Conservation (phyloP, 805 yeast species). For the Peterozyma toletana region DNA sequence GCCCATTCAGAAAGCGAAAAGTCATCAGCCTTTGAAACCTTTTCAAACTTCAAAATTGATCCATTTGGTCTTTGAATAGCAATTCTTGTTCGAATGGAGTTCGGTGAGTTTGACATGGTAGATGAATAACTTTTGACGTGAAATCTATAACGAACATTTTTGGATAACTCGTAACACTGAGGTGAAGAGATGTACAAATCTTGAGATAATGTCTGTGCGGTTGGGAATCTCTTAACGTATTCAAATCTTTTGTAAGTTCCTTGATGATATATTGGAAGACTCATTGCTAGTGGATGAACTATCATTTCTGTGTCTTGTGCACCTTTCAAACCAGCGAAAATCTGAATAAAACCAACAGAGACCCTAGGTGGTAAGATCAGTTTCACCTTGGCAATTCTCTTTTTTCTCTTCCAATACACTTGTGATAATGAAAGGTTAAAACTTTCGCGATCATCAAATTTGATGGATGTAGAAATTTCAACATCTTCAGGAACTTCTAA, state of each 20-base stretch:
- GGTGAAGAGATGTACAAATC: constrained; percentile 85
- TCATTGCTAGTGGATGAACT: constrained; percentile 51
- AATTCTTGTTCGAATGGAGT: constrained; percentile 40
- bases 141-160: constrained; percentile 58
- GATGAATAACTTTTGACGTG: constrained; percentile 56
- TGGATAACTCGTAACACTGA: constrained; percentile 56
- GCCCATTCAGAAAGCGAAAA: constrained; percentile 39
- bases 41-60: constrained; percentile 52
- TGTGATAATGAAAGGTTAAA: constrained; percentile 60
- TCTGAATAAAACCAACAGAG: constrained; percentile 62
- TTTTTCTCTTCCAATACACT: constrained; percentile 58
- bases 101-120: constrained; percentile 12
- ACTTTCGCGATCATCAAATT: constrained; percentile 30
- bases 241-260: constrained; percentile 58
- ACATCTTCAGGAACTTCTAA: constrained; percentile 62
- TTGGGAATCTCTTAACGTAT: constrained; percentile 67
- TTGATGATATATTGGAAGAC: constrained; percentile 67
- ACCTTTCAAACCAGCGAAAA: constrained; percentile 66
- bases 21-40: constrained; percentile 32
- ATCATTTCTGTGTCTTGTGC: constrained; percentile 38
- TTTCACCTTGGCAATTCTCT: constrained; percentile 69
- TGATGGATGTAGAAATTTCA: constrained; percentile 58
- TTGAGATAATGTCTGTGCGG: constrained; percentile 57
- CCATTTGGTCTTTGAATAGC: constrained; percentile 86
- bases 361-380: constrained; percentile 71